Percentiles rank a stretch among this genome's conserved stretches.
phyloP scores from a whole-genome alignment of 2,329 filamentous ascomycete genomes.

The Fusarium mexicanum region DNA sequence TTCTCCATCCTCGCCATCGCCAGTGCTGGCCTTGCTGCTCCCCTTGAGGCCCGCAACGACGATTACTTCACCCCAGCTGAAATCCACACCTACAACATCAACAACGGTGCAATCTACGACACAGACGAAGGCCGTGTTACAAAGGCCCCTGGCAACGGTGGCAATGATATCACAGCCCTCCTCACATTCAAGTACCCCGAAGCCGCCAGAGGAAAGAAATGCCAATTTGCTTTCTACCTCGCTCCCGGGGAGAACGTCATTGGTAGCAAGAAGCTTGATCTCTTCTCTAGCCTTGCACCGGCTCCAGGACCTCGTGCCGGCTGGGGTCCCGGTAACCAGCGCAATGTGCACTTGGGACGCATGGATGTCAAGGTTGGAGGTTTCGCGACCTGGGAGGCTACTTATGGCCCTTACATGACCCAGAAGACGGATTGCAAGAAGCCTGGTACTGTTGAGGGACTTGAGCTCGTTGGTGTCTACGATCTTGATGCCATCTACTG shows the following conservation, averaged over 20 bases:
- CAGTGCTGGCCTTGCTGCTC: not conserved
- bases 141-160: not conserved
- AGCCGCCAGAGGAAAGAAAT: not conserved
- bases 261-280: not conserved
- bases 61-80: not conserved
- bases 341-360: not conserved
- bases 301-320: not conserved
- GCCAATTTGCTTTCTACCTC: not conserved
- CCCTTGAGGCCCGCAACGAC: not conserved
- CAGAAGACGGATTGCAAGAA: not conserved
- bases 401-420: not conserved
- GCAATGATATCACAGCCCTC: not conserved
- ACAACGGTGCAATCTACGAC: not conserved
- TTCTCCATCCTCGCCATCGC: not conserved
- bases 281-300: not conserved
- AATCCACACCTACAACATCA: not conserved
- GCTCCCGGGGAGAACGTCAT: not conserved
- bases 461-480: slow-evolving; percentile 4
- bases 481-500: not conserved
- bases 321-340: not conserved
- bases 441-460: not conserved
- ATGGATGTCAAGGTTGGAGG: not conserved
- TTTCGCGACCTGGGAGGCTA: not conserved
- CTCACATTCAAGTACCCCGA: not conserved
- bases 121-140: not conserved